Conservation (phyloP, 208 protist species). For the Lotmaria passim region DNA sequence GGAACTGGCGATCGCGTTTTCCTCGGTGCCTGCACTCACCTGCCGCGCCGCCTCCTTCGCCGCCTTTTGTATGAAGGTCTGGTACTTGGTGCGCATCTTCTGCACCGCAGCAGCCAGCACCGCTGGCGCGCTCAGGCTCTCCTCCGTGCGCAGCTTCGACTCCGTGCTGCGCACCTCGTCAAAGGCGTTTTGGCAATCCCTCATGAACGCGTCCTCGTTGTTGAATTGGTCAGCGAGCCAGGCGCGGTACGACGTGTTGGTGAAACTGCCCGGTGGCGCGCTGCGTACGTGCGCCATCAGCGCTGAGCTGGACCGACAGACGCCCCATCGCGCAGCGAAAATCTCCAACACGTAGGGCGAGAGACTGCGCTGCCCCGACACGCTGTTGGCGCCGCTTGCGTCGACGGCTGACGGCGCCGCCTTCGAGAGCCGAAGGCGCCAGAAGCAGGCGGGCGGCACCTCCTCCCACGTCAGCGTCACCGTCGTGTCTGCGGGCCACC, state of each 20-base stretch:
- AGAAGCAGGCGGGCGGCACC: conserved; percentile 10
- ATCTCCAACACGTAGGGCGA: conserved; percentile 43
- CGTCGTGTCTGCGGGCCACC: conserved; percentile 22
- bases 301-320: conserved; percentile 16
- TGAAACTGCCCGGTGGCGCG: conserved; percentile 14
- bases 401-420: too few relatives aligned
- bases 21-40: background rate
- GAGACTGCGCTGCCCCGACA: too few relatives aligned
- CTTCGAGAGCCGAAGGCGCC: conserved; percentile 28
- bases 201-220: conserved; percentile 62
- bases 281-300: conserved; percentile 9
- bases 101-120: conserved; percentile 50
- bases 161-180: conserved; percentile 63
- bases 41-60: conserved; percentile 51
- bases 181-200: conserved; percentile 49
- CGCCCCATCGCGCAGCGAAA: conserved; percentile 52
- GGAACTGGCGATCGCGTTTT: background rate
- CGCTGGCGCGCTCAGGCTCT: conserved; percentile 49
- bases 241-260: conserved; percentile 47
- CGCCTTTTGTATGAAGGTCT: conserved; percentile 53
- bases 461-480: conserved; percentile 44
- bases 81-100: conserved; percentile 45
- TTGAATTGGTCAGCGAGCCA: conserved; percentile 60
- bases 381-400: too few relatives aligned
- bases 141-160: conserved; percentile 44